These are phyloP conservation scores for Erysimum pusillum DNA, from an alignment of 441 rosid genomes.

Conservation along the genomic window DNA sequence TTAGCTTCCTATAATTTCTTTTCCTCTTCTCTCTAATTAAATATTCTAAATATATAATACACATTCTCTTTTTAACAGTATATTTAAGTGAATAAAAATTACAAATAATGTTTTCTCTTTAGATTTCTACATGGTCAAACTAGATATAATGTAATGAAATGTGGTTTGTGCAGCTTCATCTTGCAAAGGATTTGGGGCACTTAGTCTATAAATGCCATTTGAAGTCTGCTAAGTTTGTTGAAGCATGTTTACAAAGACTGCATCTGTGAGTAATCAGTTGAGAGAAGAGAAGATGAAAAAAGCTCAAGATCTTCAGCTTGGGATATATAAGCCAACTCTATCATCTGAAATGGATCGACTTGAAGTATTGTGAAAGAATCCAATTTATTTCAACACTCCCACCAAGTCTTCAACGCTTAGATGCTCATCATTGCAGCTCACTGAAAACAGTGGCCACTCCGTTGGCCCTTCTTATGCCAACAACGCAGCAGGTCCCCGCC, in stretches of 20 bases:
- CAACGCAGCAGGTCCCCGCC: neutral
- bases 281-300: constrained; percentile 7
- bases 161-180: neutral
- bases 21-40: too few species aligned
- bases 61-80: too few species aligned
- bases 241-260: neutral
- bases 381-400: too few species aligned
- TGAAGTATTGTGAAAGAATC: too few species aligned
- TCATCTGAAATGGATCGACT: too few species aligned
- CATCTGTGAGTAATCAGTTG: neutral
- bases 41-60: too few species aligned
- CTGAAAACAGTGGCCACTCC: constrained; percentile 2
- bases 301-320: too few species aligned
- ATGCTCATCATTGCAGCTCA: neutral
- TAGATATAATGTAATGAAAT: neutral
- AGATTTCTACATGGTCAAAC: neutral
- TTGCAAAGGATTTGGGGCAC: neutral
- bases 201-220: neutral
- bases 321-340: too few species aligned
- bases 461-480: neutral
- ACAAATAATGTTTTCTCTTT: too few species aligned
- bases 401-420: neutral
- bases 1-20: too few species aligned
- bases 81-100: too few species aligned
- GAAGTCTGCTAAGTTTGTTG: too few species aligned